Evolutionary conservation across 768 basidiomycete species (phyloP).

Genomic region (Kwoniella europaea): DNA sequence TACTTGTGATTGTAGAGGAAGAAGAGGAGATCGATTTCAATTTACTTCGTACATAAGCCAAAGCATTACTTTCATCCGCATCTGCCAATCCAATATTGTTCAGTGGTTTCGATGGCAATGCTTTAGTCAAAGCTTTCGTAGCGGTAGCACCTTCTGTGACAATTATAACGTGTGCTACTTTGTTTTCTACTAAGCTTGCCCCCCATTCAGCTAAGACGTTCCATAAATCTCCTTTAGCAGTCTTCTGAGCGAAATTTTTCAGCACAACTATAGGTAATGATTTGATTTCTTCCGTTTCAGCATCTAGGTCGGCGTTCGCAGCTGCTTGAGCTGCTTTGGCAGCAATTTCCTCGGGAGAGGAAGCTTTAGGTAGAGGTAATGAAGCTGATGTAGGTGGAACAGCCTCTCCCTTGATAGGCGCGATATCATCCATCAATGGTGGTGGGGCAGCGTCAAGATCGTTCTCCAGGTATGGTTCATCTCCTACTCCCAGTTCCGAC

Average conservation of each 20-base stretch:
- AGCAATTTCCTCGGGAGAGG: constrained; percentile 4
- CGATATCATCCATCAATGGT: constrained; percentile 46
- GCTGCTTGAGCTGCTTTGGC: constrained; percentile 16
- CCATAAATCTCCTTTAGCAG: constrained; percentile 72
- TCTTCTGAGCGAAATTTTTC: constrained; percentile 72
- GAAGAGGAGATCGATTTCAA: constrained; percentile 62
- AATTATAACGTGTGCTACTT: constrained; percentile 90
- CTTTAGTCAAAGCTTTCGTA: constrained; percentile 80
- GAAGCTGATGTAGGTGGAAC: constrained; percentile 44
- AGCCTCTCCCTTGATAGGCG: constrained; percentile 42
- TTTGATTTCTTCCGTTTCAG: constrained; percentile 61
- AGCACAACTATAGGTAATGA: constrained; percentile 85
- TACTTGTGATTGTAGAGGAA: background rate
- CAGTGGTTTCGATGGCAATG: constrained; percentile 81
- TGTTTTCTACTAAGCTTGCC: constrained; percentile 76
- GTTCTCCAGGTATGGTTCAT: constrained; percentile 65
- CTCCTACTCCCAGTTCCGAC: constrained; percentile 80
- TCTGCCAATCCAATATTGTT: constrained; percentile 79
- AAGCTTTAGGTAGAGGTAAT: constrained; percentile 11
- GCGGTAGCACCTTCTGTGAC: constrained; percentile 89
- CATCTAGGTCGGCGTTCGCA: constrained; percentile 39
- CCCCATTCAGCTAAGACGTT: constrained; percentile 82
- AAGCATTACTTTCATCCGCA: constrained; percentile 77
- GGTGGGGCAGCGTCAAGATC: constrained; percentile 50
- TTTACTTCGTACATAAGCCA: constrained; percentile 81